Evolutionary conservation across 371 early-diverging fungal genomes (phyloP), one percentile per base, ranked within the genome.

Genomic region (Lichtheimia ramosa): DNA sequence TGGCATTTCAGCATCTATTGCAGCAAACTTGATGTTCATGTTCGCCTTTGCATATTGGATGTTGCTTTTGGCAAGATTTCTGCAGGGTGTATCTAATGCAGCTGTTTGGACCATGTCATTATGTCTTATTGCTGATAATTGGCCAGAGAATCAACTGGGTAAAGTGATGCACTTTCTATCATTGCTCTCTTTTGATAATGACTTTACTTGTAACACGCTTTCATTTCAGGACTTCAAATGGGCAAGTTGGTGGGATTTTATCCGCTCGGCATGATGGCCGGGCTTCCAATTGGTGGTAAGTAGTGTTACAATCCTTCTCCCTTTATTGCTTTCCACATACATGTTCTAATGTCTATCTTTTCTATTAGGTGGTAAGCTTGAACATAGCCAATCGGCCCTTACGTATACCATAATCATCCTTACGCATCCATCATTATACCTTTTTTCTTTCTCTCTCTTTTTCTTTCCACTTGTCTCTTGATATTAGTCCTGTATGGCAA

Each of bases 21-120:
- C 68, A 10, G 73, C 86, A 3, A 87, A 86, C 51, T 25, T 87
- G 18, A 59, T 88, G 56, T 88, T 91, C 55, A 83, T 85, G 75
- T 58, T 85, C 27, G 79, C 81, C 43, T 65, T 64, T 6, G 64
- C 65, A 13, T 86, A 84, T 68, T 77, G 81, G 73, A 75, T 80
- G 69, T 65, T 89, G 40, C 63, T 88, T 16, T 24, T 85, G 10
- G 89, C 88, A 16, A 80, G 90, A 0, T 77, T 88, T 65, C 68
- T 85, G 58, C 87, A 87, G 73, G 91, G 91, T 6, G 71, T 84
- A n/a, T 69, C 86, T 2, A 84, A 79, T 46, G 87, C 83, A 10
- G 82, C 80, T 43, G 82, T 82, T 15, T 88, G 88, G 89, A 82
- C 83, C 10, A 69, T 87, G 73, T 83, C 83, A 12, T 56, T 84